A percentile compares a stretch with the other conserved stretches of the same genome.
Conservation (phyloP, 1,139 yeast species). For the Tardiomyces blankii region DNA sequence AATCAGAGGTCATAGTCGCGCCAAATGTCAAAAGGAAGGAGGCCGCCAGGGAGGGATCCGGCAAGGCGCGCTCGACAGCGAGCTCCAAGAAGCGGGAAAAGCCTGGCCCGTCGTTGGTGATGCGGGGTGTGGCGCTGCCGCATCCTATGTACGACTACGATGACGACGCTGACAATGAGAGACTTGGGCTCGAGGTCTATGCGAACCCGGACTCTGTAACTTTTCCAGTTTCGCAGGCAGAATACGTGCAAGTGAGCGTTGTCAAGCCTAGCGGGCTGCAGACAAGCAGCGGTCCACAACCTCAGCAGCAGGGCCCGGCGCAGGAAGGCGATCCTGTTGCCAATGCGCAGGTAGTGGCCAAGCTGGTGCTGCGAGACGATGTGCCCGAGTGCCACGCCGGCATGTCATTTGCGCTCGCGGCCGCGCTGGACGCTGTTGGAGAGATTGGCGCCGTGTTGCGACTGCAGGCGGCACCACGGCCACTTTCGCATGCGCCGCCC, state of each 20-base stretch:
- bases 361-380: slow-evolving; percentile 31
- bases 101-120: slow-evolving; percentile 30
- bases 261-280: neutral
- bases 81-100: neutral
- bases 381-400: slow-evolving; percentile 41
- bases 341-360: slow-evolving; percentile 40
- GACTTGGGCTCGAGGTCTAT: slow-evolving; percentile 31
- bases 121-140: slow-evolving; percentile 49
- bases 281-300: neutral
- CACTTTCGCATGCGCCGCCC: slow-evolving; percentile 32
- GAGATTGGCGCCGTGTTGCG: slow-evolving; percentile 45
- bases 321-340: neutral
- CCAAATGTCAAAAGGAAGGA: slow-evolving; percentile 48
- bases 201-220: slow-evolving; percentile 31
- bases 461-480: slow-evolving; percentile 39
- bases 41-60: slow-evolving; percentile 3
- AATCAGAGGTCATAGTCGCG: slow-evolving; percentile 73
- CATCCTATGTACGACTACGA: slow-evolving; percentile 22
- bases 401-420: slow-evolving; percentile 44
- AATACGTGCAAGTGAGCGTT: slow-evolving; percentile 4
- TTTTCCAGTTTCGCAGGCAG: slow-evolving; percentile 18
- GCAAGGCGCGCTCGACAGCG: neutral
- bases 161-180: neutral
- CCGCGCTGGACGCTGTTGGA: slow-evolving; percentile 41
- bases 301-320: neutral